Percentiles rank a stretch among this genome's conserved stretches.
Evolutionary conservation across 1,284 basidiomycete species (phyloP).

Genomic region (Thecaphora thlaspeos): DNA sequence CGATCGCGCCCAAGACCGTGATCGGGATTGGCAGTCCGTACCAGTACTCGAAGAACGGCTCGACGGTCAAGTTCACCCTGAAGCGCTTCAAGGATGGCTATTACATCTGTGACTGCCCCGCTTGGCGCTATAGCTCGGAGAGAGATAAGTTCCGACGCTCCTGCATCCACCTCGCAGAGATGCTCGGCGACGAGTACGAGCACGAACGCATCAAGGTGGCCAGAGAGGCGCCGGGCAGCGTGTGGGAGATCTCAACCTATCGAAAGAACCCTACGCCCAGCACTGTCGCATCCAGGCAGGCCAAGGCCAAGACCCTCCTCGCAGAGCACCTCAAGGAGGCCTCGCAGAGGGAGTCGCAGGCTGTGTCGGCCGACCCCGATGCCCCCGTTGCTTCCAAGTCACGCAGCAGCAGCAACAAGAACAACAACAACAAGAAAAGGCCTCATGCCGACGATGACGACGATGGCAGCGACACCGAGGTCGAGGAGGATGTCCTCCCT

Average conservation of each 20-base stretch:
- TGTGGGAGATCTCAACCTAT: no score
- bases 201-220: constrained; percentile 16
- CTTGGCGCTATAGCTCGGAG: constrained; percentile 62
- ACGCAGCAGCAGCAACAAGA: neutral
- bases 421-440: neutral
- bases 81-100: constrained; percentile 46
- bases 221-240: constrained; percentile 20
- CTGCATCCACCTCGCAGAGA: constrained; percentile 66
- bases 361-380: no score
- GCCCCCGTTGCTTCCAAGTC: no score
- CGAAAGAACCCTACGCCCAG: constrained; percentile 15
- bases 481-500: constrained; percentile 14
- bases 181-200: constrained; percentile 67
- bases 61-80: constrained; percentile 5
- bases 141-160: constrained; percentile 64
- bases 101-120: constrained; percentile 61
- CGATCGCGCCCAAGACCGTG: constrained; percentile 15
- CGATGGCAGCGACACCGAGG: constrained; percentile 14
- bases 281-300: constrained; percentile 14
- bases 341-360: constrained; percentile 23
- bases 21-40: constrained; percentile 14
- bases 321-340: constrained; percentile 21
- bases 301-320: constrained; percentile 22
- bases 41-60: constrained; percentile 10
- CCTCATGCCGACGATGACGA: neutral